Evolutionary conservation across 345 rosid genomes (phyloP).

Genomic region (Nephelium lappaceum): DNA sequence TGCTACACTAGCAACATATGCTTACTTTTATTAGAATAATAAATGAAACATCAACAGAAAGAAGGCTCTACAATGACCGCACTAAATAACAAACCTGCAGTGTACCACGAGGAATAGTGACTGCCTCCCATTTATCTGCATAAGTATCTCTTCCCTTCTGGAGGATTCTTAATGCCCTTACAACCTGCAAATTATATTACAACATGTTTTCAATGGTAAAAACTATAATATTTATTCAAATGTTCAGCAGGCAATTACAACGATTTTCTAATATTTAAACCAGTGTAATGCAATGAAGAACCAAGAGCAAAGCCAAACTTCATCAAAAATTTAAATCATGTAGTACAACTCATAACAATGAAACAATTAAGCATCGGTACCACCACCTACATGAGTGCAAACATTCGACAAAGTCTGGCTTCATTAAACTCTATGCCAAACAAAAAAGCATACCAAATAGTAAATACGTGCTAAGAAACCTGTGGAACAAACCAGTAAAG

Average conservation of each 20-base stretch:
- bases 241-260: background rate
- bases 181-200: constrained; percentile 60
- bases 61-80: constrained; percentile 11
- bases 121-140: constrained; percentile 60
- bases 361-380: too few species aligned
- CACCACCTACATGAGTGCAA: too few species aligned
- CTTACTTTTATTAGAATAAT: background rate
- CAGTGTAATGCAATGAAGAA: background rate
- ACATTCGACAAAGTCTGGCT: too few species aligned
- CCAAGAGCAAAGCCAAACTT: background rate
- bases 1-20: too few species aligned
- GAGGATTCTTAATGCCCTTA: constrained; percentile 72
- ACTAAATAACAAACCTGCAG: constrained; percentile 79
- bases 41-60: constrained; percentile 7
- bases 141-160: constrained; percentile 57
- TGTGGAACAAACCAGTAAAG: too few species aligned
- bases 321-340: too few species aligned
- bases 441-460: too few species aligned
- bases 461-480: too few species aligned
- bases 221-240: constrained; percentile 1
- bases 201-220: constrained; percentile 12
- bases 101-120: constrained; percentile 89
- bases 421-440: too few species aligned
- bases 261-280: background rate
- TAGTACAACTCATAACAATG: too few species aligned